A percentile compares a stretch with the other conserved stretches of the same genome.
phyloP scores from a whole-genome alignment of 495 filamentous ascomycete species.

The Rusavskia elegans region DNA sequence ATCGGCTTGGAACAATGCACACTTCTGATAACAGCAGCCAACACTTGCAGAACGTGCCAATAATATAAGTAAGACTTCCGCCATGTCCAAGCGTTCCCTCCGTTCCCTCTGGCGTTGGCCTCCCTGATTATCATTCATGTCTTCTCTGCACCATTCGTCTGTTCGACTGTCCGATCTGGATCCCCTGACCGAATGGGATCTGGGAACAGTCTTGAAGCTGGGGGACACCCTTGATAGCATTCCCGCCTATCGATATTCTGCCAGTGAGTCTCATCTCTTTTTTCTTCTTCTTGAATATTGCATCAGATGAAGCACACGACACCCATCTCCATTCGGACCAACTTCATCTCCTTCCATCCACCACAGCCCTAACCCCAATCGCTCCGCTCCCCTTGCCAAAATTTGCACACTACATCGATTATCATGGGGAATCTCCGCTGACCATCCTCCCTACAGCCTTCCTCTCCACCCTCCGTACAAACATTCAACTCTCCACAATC shows the following conservation, averaged over 20 bases:
- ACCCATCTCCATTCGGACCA: not conserved
- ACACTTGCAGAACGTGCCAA: not conserved
- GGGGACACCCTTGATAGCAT: constrained; percentile 12
- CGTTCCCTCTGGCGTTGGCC: too few relatives aligned
- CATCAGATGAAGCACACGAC: not conserved
- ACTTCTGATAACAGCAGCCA: not conserved
- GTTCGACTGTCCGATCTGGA: constrained; percentile 9
- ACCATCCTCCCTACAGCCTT: constrained; percentile 9
- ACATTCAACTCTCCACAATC: constrained; percentile 14
- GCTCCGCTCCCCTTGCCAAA: too few relatives aligned
- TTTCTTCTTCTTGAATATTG: not conserved
- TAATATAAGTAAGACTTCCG: not conserved
- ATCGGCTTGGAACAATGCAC: not conserved
- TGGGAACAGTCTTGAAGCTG: constrained; percentile 8
- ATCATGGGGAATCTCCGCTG: not conserved
- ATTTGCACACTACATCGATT: not conserved
- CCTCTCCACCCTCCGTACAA: constrained; percentile 15
- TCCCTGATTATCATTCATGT: not conserved
- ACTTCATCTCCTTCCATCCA: too few relatives aligned
- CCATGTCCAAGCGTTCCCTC: not conserved
- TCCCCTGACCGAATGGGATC: constrained; percentile 10
- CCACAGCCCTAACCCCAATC: too few relatives aligned
- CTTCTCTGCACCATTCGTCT: not conserved
- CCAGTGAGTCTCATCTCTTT: constrained; percentile 6
- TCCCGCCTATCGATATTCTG: constrained; percentile 12